phyloP scores from a whole-genome alignment of 2,329 filamentous ascomycete genomes.

The Plectosphaerella plurivora region DNA sequence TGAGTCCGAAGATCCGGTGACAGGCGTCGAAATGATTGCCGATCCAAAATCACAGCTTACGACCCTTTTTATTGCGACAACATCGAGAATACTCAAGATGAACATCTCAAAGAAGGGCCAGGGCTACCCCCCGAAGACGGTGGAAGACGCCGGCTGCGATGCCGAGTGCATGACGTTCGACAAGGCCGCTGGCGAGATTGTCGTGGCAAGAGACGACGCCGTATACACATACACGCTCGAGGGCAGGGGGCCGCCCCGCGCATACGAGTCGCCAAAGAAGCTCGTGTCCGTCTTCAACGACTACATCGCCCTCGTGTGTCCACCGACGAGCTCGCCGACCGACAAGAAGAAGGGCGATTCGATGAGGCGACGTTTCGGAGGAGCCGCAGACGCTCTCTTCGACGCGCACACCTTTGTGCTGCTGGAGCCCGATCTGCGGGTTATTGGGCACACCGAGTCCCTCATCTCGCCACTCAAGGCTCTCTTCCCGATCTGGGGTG shows the following conservation, averaged over 20 bases:
- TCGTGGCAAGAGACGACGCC: conserved; percentile 92
- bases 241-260: conserved; percentile 80
- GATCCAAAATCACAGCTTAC: conserved; percentile 51
- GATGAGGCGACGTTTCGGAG: conserved; percentile 68
- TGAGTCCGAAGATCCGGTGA: conserved; percentile 94
- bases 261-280: conserved; percentile 88
- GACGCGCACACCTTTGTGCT: conserved; percentile 85
- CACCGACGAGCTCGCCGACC: conserved; percentile 53
- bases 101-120: conserved; percentile 85
- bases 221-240: conserved; percentile 89
- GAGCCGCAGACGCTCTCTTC: conserved; percentile 72
- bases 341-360: conserved; percentile 50
- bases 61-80: conserved; percentile 89
- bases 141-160: conserved; percentile 86
- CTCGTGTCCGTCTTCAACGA: conserved; percentile 74
- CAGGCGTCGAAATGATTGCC: conserved; percentile 73
- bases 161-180: conserved; percentile 95
- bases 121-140: conserved; percentile 78
- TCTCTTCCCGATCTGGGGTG: conserved; percentile 84
- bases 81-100: conserved; percentile 79
- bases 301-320: conserved; percentile 83
- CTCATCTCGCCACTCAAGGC: conserved; percentile 75
- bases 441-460: conserved; percentile 85
- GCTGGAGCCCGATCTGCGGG: conserved; percentile 85
- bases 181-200: conserved; percentile 71